phyloP scores from a whole-genome alignment of 2,329 filamentous ascomycete species.

The Monosporascus cannonballus region DNA sequence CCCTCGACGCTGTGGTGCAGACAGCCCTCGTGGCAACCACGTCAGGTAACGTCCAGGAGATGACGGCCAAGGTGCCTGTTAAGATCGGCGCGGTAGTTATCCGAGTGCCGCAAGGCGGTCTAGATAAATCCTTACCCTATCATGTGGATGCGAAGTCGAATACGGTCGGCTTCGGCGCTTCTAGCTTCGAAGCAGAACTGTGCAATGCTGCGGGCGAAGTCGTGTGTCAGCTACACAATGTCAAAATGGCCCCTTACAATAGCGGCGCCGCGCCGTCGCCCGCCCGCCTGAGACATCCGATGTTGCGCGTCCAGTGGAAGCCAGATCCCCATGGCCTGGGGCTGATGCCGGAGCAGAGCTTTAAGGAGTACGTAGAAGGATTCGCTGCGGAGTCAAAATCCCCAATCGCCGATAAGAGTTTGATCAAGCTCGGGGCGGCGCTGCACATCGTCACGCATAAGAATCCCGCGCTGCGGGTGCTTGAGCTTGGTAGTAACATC shows the following conservation, averaged over 20 bases:
- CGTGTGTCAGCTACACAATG: neutral
- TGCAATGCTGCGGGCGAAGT: too few species aligned
- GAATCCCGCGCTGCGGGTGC: neutral
- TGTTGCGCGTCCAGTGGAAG: neutral
- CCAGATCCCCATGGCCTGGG: neutral
- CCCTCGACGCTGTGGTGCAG: constrained; percentile 1
- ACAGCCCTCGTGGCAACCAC: neutral
- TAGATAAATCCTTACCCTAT: neutral
- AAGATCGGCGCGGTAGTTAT: neutral
- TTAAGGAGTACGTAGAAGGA: neutral
- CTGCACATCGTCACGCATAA: neutral
- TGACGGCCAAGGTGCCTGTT: neutral
- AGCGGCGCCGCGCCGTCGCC: neutral
- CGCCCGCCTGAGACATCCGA: neutral
- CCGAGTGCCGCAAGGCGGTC: neutral
- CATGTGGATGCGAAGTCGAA: neutral
- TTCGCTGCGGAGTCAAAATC: neutral
- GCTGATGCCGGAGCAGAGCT: neutral
- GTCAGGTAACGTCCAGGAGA: neutral
- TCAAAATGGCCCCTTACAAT: neutral
- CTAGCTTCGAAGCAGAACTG: neutral
- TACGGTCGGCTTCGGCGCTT: neutral
- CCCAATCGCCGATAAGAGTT: neutral
- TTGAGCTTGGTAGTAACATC: neutral
- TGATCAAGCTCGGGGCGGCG: neutral